Percentiles rank a stretch among this genome's conserved stretches.
Conservation (phyloP, 495 filamentous ascomycete species). For the Achaetomiella virescens region DNA sequence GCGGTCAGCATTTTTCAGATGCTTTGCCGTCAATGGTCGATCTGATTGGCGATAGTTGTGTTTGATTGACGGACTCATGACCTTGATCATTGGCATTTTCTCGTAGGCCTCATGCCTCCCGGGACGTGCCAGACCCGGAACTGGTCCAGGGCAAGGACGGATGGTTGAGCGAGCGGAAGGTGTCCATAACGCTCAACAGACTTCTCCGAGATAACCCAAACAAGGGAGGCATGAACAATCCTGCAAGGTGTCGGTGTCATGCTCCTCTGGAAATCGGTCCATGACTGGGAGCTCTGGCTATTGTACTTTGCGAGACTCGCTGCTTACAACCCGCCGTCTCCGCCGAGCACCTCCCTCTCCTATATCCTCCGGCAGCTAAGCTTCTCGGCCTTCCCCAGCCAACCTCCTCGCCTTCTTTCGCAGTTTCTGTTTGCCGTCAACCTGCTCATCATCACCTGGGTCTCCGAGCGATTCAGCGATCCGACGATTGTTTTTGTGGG, state of each 20-base stretch:
- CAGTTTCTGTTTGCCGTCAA: slow-evolving; percentile 42
- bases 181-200: slow-evolving; percentile 54
- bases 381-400: slow-evolving; percentile 49
- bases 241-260: slow-evolving; percentile 41
- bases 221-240: slow-evolving; percentile 62
- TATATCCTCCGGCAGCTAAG: slow-evolving; percentile 46
- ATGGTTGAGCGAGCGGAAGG: slow-evolving; percentile 59
- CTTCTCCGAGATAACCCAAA: slow-evolving; percentile 58
- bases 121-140: slow-evolving; percentile 46
- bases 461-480: no score
- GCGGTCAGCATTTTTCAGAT: slow-evolving; percentile 48
- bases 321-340: slow-evolving; percentile 44
- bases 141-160: slow-evolving; percentile 50
- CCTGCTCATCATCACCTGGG: no score
- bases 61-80: slow-evolving; percentile 51
- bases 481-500: no score
- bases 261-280: slow-evolving; percentile 43
- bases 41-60: slow-evolving; percentile 50
- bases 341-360: slow-evolving; percentile 44
- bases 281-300: slow-evolving; percentile 55
- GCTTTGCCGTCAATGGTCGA: slow-evolving; percentile 43
- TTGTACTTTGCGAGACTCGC: slow-evolving; percentile 51
- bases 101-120: slow-evolving; percentile 51
- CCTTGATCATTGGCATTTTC: slow-evolving; percentile 44
- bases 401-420: slow-evolving; percentile 47